phyloP scores from a whole-genome alignment of 768 basidiomycete genomes.

The Piloderma croceum region DNA sequence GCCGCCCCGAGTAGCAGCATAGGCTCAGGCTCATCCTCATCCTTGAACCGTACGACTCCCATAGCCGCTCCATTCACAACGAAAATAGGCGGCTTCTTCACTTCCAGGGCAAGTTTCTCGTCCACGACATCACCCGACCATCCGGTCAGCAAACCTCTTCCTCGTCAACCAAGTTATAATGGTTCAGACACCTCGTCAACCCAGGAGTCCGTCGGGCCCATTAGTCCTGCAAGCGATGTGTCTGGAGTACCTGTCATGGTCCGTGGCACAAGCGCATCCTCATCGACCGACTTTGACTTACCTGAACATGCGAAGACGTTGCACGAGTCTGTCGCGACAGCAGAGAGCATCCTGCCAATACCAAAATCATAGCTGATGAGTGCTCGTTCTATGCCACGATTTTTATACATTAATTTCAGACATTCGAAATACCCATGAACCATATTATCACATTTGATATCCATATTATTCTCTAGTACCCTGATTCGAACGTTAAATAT shows the following conservation, averaged over 20 bases:
- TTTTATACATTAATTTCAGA: too few species aligned
- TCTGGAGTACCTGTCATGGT: slow-evolving; percentile 2
- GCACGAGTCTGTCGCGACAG: slow-evolving; percentile 4
- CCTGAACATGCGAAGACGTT: too few species aligned
- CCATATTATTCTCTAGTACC: too few species aligned
- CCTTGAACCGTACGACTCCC: slow-evolving; percentile 12
- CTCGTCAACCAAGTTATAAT: slow-evolving; percentile 19
- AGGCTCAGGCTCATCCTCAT: slow-evolving; percentile 10
- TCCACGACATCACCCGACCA: slow-evolving; percentile 22
- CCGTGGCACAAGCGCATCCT: slow-evolving; percentile 2
- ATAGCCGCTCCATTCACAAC: slow-evolving; percentile 31
- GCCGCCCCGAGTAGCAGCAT: slow-evolving; percentile 11
- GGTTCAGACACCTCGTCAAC: slow-evolving; percentile 31
- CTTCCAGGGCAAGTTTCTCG: slow-evolving; percentile 33
- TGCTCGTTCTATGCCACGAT: too few species aligned
- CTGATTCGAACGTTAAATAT: too few species aligned
- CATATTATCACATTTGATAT: too few species aligned
- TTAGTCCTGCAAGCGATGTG: slow-evolving; percentile 18
- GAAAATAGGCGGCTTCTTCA: slow-evolving; percentile 48
- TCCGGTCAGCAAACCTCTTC: slow-evolving; percentile 15
- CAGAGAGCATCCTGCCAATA: too few species aligned
- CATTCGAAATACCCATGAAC: too few species aligned
- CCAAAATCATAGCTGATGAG: too few species aligned
- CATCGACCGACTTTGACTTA: slow-evolving; percentile 6
- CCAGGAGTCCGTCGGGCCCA: slow-evolving; percentile 31